These are phyloP conservation scores for Marchantia polymorpha DNA, from an alignment of 225 moss, liverwort and hornwort genomes.

Conservation along the genomic window DNA sequence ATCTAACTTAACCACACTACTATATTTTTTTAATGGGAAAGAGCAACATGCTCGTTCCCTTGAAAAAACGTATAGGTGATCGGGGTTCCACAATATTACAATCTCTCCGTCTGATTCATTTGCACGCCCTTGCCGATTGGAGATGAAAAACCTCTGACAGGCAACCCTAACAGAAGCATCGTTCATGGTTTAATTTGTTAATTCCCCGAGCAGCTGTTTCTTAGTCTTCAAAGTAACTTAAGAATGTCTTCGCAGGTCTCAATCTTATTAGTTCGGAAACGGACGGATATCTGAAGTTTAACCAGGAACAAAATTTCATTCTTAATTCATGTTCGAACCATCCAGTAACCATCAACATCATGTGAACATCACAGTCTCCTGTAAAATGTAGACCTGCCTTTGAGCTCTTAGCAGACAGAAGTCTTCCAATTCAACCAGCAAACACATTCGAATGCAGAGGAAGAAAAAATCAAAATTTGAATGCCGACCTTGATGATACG, in stretches of 20 bases:
- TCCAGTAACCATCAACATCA: not conserved
- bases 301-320: not conserved
- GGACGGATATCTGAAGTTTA: not conserved
- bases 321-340: too few relatives aligned
- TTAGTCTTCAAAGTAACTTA: not conserved
- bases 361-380: not conserved
- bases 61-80: not conserved
- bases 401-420: too few relatives aligned
- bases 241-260: not conserved
- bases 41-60: not conserved
- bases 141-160: not conserved
- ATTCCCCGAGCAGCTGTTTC: not conserved
- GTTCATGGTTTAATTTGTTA: not conserved
- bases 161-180: not conserved
- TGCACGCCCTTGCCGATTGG: not conserved
- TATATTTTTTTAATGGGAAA: not conserved
- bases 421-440: not conserved
- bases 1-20: not conserved
- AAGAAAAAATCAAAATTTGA: not conserved
- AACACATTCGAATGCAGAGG: not conserved
- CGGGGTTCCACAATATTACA: not conserved
- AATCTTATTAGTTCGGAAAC: not conserved
- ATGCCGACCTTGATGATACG: conserved; percentile 76
- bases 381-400: not conserved
- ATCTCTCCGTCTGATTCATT: not conserved